Conservation (phyloP, 192 early-diverging fungal species). For the Backusella australiensis region DNA sequence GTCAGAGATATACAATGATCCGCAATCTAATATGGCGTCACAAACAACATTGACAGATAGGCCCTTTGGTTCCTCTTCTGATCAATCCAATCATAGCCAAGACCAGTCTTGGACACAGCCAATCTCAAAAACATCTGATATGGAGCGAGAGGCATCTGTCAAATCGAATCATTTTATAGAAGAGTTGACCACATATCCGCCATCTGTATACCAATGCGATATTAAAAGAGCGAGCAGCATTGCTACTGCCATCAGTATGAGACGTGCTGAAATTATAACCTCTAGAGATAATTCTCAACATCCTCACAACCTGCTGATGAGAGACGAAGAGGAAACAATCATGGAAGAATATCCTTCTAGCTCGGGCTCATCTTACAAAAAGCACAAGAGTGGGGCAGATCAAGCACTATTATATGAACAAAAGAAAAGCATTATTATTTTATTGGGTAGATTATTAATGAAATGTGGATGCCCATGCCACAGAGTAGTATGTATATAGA, state of each 20-base stretch:
- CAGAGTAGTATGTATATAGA: constrained; percentile 35
- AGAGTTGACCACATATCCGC: neutral
- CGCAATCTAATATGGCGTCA: constrained; percentile 17
- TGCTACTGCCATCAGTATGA: constrained; percentile 11
- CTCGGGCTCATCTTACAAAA: neutral
- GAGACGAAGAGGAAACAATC: constrained; percentile 5
- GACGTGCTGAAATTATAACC: constrained; percentile 2
- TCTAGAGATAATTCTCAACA: constrained; percentile 12
- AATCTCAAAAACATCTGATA: neutral
- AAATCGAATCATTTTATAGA: neutral
- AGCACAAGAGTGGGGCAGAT: neutral
- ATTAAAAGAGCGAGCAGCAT: constrained; percentile 10
- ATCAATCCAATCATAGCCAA: neutral
- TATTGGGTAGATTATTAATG: constrained; percentile 43
- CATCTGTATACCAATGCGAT: neutral
- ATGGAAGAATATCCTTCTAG: neutral
- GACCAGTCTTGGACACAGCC: neutral
- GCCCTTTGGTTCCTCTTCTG: neutral
- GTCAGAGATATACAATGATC: constrained; percentile 5
- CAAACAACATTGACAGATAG: constrained; percentile 22
- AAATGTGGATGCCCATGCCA: constrained; percentile 48
- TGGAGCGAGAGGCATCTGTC: neutral
- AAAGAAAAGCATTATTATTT: constrained; percentile 41
- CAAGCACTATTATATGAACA: constrained; percentile 7
- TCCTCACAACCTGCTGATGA: neutral